A percentile compares a stretch with the other conserved stretches of the same genome.
Conservation (phyloP, 805 yeast species). For the Yamadazyma kitorensis region DNA sequence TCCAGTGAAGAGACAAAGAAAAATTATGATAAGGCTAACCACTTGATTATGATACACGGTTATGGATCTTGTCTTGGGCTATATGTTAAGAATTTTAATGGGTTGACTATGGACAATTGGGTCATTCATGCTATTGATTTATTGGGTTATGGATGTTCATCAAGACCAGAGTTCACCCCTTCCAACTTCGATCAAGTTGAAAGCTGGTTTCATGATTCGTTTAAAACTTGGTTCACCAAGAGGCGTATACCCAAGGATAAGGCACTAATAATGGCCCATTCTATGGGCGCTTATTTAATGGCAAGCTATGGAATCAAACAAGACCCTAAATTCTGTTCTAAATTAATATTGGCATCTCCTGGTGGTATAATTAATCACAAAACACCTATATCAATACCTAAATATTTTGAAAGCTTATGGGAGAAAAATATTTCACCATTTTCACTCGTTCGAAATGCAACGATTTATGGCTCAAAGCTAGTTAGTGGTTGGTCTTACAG, state of each 20-base stretch:
- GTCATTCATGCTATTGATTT: slow-evolving; percentile 83
- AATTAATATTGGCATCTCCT: slow-evolving; percentile 80
- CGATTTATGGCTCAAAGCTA: slow-evolving; percentile 79
- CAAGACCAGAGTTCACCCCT: slow-evolving; percentile 60
- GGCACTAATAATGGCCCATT: slow-evolving; percentile 74
- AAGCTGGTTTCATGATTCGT: slow-evolving; percentile 60
- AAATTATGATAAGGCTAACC: slow-evolving; percentile 26
- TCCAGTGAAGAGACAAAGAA: slow-evolving; percentile 22
- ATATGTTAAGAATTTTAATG: slow-evolving; percentile 38
- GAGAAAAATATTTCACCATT: slow-evolving; percentile 86
- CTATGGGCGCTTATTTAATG: slow-evolving; percentile 87
- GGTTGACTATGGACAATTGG: slow-evolving; percentile 45
- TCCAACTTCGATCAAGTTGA: slow-evolving; percentile 52
- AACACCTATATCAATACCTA: slow-evolving; percentile 52
- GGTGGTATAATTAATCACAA: slow-evolving; percentile 71
- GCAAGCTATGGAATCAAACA: slow-evolving; percentile 60
- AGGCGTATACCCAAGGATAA: slow-evolving; percentile 39
- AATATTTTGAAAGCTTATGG: slow-evolving; percentile 82
- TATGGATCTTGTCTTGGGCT: slow-evolving; percentile 46
- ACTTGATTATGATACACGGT: slow-evolving; percentile 43
- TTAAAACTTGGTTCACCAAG: slow-evolving; percentile 58
- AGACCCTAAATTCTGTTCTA: slow-evolving; percentile 57
- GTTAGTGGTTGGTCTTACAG: slow-evolving; percentile 89
- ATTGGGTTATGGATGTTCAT: slow-evolving; percentile 86
- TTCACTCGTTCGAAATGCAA: slow-evolving; percentile 68